These are phyloP conservation scores for Atkinsonella texensis DNA, from an alignment of 2,329 filamentous ascomycete genomes.

Conservation along the genomic window DNA sequence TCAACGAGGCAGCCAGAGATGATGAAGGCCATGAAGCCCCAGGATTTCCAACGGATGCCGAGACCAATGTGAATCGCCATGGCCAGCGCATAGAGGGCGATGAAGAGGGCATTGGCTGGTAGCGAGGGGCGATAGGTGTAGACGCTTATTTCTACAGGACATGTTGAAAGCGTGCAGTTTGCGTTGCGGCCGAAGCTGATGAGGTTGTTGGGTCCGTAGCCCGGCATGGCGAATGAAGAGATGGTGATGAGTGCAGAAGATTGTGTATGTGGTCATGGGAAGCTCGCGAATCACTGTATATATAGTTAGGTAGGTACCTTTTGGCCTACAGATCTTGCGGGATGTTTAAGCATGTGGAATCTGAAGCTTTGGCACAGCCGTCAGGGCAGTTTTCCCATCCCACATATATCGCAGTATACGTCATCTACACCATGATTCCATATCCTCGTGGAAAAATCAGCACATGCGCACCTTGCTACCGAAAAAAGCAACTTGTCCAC, in stretches of 20 bases:
- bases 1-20: conserved; percentile 42
- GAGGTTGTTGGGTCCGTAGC: conserved; percentile 6
- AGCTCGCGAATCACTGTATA: no score
- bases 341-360: no score
- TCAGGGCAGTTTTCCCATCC: no score
- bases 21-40: conserved; percentile 36
- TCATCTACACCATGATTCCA: no score
- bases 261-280: no score
- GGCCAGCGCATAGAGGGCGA: conserved; percentile 32
- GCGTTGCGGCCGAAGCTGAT: conserved; percentile 31
- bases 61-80: conserved; percentile 29
- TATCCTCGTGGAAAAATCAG: no score
- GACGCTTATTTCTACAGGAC: conserved; percentile 31
- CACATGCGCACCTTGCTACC: not conserved
- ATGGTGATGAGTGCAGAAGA: conserved; percentile 4
- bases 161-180: conserved; percentile 38
- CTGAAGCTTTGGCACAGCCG: no score
- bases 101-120: conserved; percentile 28
- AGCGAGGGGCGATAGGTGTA: conserved; percentile 35
- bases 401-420: no score
- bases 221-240: conserved; percentile 4
- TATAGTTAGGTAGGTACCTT: no score
- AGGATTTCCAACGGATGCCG: conserved; percentile 29
- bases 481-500: not conserved
- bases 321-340: no score